phyloP scores from a whole-genome alignment of 371 early-diverging fungal genomes.

The Rhizopus stolonifer region DNA sequence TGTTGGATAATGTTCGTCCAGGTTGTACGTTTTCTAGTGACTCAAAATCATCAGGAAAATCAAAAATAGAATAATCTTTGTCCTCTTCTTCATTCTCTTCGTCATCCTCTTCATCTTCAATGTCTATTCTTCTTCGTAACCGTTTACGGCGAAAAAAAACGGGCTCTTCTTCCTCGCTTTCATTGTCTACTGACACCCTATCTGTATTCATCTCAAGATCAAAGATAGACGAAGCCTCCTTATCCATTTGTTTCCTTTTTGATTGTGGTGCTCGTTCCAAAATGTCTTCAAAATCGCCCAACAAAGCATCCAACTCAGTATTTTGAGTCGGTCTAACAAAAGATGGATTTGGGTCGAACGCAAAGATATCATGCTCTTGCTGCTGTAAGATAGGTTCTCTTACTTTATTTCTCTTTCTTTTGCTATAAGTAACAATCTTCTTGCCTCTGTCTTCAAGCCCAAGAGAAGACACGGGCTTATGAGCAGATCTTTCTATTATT shows the following conservation, averaged over 20 bases:
- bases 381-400: neutral
- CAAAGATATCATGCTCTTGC: constrained; percentile 5
- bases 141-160: neutral
- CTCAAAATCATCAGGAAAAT: constrained; percentile 3
- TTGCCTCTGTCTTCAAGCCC: neutral
- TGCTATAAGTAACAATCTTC: neutral
- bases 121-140: neutral
- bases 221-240: neutral
- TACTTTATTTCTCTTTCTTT: neutral
- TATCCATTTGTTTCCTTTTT: neutral
- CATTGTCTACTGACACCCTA: neutral
- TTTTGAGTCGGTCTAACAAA: neutral
- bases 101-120: neutral
- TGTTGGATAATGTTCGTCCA: neutral
- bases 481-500: neutral
- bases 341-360: constrained; percentile 3
- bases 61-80: constrained; percentile 3
- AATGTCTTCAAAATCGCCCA: neutral
- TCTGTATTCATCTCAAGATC: neutral
- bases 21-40: no score
- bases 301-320: neutral
- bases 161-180: neutral
- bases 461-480: neutral
- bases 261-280: no score
- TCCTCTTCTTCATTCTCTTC: neutral